Conservation (phyloP, 2,329 filamentous ascomycete species). For the Penicillium sp. region DNA sequence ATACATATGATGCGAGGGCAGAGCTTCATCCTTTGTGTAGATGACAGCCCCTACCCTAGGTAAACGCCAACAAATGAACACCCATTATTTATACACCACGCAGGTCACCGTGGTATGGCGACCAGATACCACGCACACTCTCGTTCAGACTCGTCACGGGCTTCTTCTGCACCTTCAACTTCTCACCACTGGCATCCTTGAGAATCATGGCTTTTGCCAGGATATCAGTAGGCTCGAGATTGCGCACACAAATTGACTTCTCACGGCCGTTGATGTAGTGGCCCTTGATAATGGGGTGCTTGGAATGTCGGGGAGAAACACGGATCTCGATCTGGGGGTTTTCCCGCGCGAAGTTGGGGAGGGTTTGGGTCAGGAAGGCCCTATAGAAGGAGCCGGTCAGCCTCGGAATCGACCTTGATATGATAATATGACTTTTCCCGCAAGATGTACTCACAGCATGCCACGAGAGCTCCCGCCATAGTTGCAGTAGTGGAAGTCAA, state of each 20-base stretch:
- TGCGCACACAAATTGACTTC: slow-evolving; percentile 86
- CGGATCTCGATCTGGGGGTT: slow-evolving; percentile 91
- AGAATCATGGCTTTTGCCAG: slow-evolving; percentile 69
- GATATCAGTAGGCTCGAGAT: slow-evolving; percentile 79
- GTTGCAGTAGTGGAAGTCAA: slow-evolving; percentile 98
- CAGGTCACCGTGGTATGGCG: slow-evolving; percentile 62
- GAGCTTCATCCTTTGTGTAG: slow-evolving; percentile 11
- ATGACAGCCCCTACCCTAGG: slow-evolving; percentile 13
- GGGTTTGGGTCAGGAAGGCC: slow-evolving; percentile 76
- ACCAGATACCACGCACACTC: slow-evolving; percentile 68
- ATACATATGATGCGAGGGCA: slow-evolving; percentile 33
- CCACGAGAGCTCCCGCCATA: slow-evolving; percentile 89
- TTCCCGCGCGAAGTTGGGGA: slow-evolving; percentile 74
- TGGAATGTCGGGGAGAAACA: slow-evolving; percentile 84
- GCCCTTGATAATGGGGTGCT: slow-evolving; percentile 85
- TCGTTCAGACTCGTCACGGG: slow-evolving; percentile 65
- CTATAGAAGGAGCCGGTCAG: slow-evolving; percentile 49
- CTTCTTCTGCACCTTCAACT: slow-evolving; percentile 58
- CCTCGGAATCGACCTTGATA: background rate
- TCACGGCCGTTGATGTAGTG: slow-evolving; percentile 89
- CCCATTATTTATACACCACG: slow-evolving; percentile 50
- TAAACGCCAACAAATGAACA: slow-evolving; percentile 17
- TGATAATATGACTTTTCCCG: slow-evolving; percentile 7
- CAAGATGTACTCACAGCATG: slow-evolving; percentile 73
- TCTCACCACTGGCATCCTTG: slow-evolving; percentile 53